Evolutionary conservation across 2,329 filamentous ascomycete species (phyloP).

Genomic region (Nannizziopsis barbatae): DNA sequence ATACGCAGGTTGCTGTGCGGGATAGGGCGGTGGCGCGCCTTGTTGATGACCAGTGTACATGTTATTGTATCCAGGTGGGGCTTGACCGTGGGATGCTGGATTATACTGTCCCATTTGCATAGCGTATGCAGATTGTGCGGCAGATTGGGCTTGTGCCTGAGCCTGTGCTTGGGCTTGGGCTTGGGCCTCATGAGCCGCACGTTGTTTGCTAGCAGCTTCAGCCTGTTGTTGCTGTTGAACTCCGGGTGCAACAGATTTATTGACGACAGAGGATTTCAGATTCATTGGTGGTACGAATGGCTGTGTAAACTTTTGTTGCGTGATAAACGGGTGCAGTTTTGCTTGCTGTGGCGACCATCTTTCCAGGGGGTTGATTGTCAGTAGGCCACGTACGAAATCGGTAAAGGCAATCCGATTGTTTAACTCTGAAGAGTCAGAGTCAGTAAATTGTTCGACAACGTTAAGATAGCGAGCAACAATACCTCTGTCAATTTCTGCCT

Average conservation of each 20-base stretch:
- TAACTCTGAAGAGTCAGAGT: slow-evolving; percentile 58
- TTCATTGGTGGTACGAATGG: slow-evolving; percentile 97
- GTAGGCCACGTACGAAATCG: slow-evolving; percentile 85
- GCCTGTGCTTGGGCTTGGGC: slow-evolving; percentile 51
- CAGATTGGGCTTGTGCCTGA: slow-evolving; percentile 53
- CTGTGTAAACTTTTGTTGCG: slow-evolving; percentile 91
- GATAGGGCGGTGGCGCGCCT: slow-evolving; percentile 69
- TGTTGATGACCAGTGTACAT: slow-evolving; percentile 60
- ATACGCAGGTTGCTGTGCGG: slow-evolving; percentile 59
- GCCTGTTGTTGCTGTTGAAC: slow-evolving; percentile 94
- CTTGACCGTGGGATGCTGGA: slow-evolving; percentile 37
- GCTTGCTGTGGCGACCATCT: slow-evolving; percentile 97
- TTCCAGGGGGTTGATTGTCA: slow-evolving; percentile 92
- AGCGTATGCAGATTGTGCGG: slow-evolving; percentile 54
- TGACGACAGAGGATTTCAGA: slow-evolving; percentile 72
- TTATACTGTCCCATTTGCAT: slow-evolving; percentile 50
- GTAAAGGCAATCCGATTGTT: slow-evolving; percentile 96
- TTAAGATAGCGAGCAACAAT: slow-evolving; percentile 24
- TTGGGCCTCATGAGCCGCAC: slow-evolving; percentile 48
- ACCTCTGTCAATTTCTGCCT: slow-evolving; percentile 92
- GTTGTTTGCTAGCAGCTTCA: slow-evolving; percentile 85
- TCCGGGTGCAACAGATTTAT: slow-evolving; percentile 79
- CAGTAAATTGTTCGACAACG: slow-evolving; percentile 14
- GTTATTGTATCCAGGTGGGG: slow-evolving; percentile 54
- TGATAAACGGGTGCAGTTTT: slow-evolving; percentile 95